These are phyloP conservation scores for Lasiodiplodia sp. DNA, from an alignment of 2,329 filamentous ascomycete genomes.

Conservation along the genomic window DNA sequence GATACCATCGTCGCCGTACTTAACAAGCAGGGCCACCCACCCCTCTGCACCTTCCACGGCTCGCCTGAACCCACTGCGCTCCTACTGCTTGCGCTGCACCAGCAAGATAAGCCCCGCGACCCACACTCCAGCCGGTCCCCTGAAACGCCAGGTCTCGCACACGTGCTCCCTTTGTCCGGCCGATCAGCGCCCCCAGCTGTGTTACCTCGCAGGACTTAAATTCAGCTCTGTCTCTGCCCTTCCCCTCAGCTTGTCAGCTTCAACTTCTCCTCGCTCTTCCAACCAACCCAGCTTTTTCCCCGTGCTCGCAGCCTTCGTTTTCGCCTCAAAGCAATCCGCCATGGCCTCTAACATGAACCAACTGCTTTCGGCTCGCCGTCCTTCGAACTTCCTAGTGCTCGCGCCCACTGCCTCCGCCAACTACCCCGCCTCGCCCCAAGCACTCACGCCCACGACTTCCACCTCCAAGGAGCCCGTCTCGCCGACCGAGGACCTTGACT, in stretches of 20 bases:
- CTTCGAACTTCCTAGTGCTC: conserved; percentile 32
- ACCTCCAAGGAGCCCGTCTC: conserved; percentile 14
- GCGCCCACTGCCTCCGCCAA: conserved; percentile 33
- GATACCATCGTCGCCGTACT: conserved; percentile 14
- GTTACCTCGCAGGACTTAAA: conserved; percentile 11
- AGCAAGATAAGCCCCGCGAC: conserved; percentile 12
- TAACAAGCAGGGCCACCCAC: conserved; percentile 6
- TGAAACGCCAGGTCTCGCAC: conserved; percentile 19
- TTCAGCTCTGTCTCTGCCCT: conserved; percentile 7
- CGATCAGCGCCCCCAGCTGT: conserved; percentile 15
- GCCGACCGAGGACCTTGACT: conserved; percentile 23
- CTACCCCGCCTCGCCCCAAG: conserved; percentile 24
- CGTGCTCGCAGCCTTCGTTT: neutral
- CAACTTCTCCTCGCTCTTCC: neutral
- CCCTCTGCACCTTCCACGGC: conserved; percentile 10
- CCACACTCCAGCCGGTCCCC: conserved; percentile 16
- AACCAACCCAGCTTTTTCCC: neutral
- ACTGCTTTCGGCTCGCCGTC: conserved; percentile 18
- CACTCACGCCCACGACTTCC: conserved; percentile 19
- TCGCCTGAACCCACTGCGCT: conserved; percentile 18
- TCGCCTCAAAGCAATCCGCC: conserved; percentile 3
- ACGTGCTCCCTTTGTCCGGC: conserved; percentile 26
- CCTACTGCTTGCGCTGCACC: conserved; percentile 8
- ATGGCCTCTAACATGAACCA: conserved; percentile 20
- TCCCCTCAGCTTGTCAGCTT: neutral